Evolutionary conservation across 2,329 filamentous ascomycete species (phyloP), one percentile per base, ranked within the genome.

Genomic region (Ceratocystis smalleyi): DNA sequence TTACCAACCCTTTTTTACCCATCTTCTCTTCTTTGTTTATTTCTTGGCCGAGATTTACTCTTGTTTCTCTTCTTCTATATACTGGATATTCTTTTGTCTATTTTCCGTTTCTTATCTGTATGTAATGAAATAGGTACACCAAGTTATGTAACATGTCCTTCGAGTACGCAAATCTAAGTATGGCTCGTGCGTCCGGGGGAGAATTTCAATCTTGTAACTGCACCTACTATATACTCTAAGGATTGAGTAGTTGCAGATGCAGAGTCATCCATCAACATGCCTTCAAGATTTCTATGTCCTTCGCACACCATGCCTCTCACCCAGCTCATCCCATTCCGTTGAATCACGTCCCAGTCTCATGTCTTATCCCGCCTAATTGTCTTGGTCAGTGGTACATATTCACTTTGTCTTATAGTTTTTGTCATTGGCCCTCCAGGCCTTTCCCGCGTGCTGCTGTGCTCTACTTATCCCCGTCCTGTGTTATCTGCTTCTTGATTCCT

Each of bases 11-110:
- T 30, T 47, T 45, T 30, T 47, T 19, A 30, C 30, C 32, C 43
- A 35, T 43, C 19, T 57, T 61, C 47, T 47, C 47, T 61, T 66
- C 57, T 61, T 40, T 66, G 49, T 66, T 30, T 57, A 62, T 57
- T 66, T 32, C 49, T 61, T 59, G 15, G 24, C 19, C 45, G 35
- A 59, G 43, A 61, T 45, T 43, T 24, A 22, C 47, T 51, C 47
- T 51, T 51, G 47, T 51, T 22, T 32, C 30, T 51, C 27, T 65
- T 51, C 49, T 63, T 22, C 54, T 43, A n/a, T 40, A 65, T 64
- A 49, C 24, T 5, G 32, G 43, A 6, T 57, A 4, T 54, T 35
- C 43, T 59, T 63, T 57, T 55, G 8, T 63, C 43, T 35, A 17
- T 57, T 57, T 32, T 57, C 12, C 27, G 24, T 57, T 57, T 57